Percentiles rank a stretch among this genome's conserved stretches.
phyloP scores from a whole-genome alignment of 2,329 filamentous ascomycete species.

The Pyrenochaeta sp. region DNA sequence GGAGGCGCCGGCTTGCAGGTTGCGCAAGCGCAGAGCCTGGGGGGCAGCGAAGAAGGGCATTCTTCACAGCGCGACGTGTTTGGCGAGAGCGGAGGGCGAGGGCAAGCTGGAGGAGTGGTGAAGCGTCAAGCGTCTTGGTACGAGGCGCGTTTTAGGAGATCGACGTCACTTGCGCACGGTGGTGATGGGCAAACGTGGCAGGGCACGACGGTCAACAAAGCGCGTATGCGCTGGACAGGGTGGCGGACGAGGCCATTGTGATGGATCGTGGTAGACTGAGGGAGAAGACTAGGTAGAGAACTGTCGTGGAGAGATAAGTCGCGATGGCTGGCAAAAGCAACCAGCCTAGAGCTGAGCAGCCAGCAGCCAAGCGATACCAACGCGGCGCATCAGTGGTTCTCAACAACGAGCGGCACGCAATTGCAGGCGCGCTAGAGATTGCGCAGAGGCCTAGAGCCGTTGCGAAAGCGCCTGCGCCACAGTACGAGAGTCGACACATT shows the following conservation, averaged over 20 bases:
- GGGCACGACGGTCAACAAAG: constrained; percentile 12
- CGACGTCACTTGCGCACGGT: constrained; percentile 25
- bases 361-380: not conserved
- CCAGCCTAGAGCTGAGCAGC: not conserved
- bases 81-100: constrained; percentile 19
- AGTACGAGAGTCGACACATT: too few relatives aligned
- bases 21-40: constrained; percentile 48
- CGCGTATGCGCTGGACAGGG: constrained; percentile 4
- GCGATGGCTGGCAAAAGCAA: constrained; percentile 6
- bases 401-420: not conserved
- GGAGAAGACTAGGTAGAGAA: too few relatives aligned
- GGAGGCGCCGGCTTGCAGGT: constrained; percentile 24
- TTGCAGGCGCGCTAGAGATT: constrained; percentile 2
- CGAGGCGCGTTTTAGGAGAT: constrained; percentile 14
- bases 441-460: not conserved
- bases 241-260: constrained; percentile 12
- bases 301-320: not conserved
- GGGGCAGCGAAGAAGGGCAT: constrained; percentile 43
- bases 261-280: too few relatives aligned
- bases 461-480: not conserved
- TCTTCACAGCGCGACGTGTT: constrained; percentile 11
- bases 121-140: constrained; percentile 31
- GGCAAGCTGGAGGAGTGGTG: constrained; percentile 19
- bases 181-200: not conserved
- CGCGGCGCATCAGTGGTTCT: not conserved